Evolutionary conservation across 2,329 filamentous ascomycete species (phyloP).

Genomic region (Aspergillus sp.): DNA sequence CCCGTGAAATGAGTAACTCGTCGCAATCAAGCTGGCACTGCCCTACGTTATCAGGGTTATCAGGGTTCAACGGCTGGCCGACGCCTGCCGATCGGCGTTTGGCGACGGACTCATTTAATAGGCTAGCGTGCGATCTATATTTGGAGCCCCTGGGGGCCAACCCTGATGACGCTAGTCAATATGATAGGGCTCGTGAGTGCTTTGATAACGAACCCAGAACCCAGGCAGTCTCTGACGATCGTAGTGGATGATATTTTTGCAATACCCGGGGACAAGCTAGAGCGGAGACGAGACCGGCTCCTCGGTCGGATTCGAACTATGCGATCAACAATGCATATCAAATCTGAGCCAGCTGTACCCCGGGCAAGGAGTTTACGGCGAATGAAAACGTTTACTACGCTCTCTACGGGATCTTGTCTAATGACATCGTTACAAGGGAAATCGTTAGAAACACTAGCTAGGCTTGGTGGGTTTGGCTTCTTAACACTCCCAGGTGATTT

Average conservation of each 20-base stretch:
- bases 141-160: conserved; percentile 21
- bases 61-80: conserved; percentile 21
- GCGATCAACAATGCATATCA: conserved; percentile 33
- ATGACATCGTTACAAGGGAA: conserved; percentile 38
- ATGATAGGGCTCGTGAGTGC: conserved; percentile 3
- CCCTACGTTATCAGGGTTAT: conserved; percentile 22
- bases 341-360: conserved; percentile 13
- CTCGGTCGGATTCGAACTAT: conserved; percentile 35
- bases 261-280: neutral
- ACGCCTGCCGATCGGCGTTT: conserved; percentile 23
- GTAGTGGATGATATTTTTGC: neutral
- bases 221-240: neutral
- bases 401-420: conserved; percentile 25
- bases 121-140: conserved; percentile 23
- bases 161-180: neutral
- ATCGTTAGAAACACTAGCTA: conserved; percentile 41
- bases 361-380: conserved; percentile 31
- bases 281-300: conserved; percentile 21
- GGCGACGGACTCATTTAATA: conserved; percentile 32
- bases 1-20: conserved; percentile 17
- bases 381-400: conserved; percentile 40
- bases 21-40: conserved; percentile 22
- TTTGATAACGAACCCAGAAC: neutral
- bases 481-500: conserved; percentile 38
- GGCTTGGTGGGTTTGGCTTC: conserved; percentile 44